phyloP scores from a whole-genome alignment of 805 yeast genomes.

The Zygosaccharomyces rouxii region DNA sequence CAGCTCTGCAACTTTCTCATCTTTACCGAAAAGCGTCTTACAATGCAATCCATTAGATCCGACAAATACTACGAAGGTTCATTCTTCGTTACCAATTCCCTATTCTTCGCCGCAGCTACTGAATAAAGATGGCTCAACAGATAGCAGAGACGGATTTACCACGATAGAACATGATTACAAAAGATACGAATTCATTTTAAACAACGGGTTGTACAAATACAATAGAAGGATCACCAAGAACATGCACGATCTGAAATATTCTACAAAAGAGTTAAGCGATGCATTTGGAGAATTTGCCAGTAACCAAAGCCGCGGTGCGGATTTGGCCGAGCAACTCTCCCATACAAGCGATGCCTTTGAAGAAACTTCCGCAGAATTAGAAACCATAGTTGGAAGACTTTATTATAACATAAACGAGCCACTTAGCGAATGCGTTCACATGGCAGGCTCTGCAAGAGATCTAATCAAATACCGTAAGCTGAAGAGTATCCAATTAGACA shows the following conservation, averaged over 20 bases:
- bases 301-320: constrained; percentile 25
- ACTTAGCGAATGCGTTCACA: constrained; percentile 30
- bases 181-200: constrained; percentile 25
- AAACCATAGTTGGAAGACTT: constrained; percentile 27
- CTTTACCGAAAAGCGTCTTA: constrained; percentile 31
- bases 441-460: constrained; percentile 32
- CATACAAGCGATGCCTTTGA: constrained; percentile 29
- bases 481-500: constrained; percentile 30
- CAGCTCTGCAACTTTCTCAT: constrained; percentile 33
- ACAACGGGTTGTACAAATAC: constrained; percentile 29
- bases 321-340: constrained; percentile 26
- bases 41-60: constrained; percentile 37
- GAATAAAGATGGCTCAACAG: constrained; percentile 16
- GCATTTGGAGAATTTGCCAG: constrained; percentile 25
- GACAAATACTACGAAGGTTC: constrained; percentile 33
- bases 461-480: constrained; percentile 31
- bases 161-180: constrained; percentile 31
- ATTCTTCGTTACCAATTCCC: constrained; percentile 33
- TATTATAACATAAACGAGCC: constrained; percentile 35
- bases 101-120: constrained; percentile 24
- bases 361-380: constrained; percentile 24
- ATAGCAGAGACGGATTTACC: constrained; percentile 22
- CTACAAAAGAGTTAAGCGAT: constrained; percentile 28
- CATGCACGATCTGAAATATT: constrained; percentile 22
- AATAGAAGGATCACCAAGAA: constrained; percentile 29